These are phyloP conservation scores for Sabuloglossum arenarium DNA, from an alignment of 495 filamentous ascomycete species.

Conservation along the genomic window DNA sequence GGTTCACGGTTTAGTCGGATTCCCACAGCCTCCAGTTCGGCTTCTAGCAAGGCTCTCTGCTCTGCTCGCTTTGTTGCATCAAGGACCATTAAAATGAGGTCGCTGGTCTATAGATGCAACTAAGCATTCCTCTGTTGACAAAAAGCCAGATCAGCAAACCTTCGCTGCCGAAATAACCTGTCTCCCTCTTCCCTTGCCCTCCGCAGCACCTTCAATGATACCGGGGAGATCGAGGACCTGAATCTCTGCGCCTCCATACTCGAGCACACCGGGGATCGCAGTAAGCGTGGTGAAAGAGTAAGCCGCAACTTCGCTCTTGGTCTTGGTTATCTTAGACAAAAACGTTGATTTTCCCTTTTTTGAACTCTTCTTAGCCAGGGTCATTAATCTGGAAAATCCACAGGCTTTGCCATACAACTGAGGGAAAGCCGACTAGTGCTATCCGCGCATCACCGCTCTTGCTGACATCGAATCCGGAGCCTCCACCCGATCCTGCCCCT, in stretches of 20 bases:
- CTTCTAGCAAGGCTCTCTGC: constrained; percentile 75
- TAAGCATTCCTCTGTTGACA: background rate
- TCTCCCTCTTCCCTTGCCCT: constrained; percentile 88
- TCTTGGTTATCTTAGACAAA: constrained; percentile 96
- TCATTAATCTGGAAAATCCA: background rate
- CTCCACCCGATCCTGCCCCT: constrained; percentile 47
- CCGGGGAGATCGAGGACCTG: constrained; percentile 96
- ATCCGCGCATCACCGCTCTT: constrained; percentile 96
- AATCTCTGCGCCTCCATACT: constrained; percentile 96
- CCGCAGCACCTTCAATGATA: constrained; percentile 93
- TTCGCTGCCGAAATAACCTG: constrained; percentile 98
- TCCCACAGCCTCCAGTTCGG: constrained; percentile 87
- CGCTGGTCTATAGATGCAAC: constrained; percentile 48
- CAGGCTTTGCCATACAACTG: constrained; percentile 30
- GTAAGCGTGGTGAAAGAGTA: constrained; percentile 98
- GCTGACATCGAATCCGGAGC: constrained; percentile 85
- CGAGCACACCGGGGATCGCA: constrained; percentile 91
- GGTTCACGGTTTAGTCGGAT: constrained; percentile 86
- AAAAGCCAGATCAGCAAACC: constrained; percentile 12
- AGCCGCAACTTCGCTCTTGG: constrained; percentile 85
- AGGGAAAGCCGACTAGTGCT: constrained; percentile 92
- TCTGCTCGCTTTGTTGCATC: constrained; percentile 96
- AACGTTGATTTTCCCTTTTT: constrained; percentile 80
- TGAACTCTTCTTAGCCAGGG: background rate
- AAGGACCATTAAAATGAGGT: constrained; percentile 89